Conservation (phyloP, 1,284 basidiomycete species). For the Ustilago lituana region DNA sequence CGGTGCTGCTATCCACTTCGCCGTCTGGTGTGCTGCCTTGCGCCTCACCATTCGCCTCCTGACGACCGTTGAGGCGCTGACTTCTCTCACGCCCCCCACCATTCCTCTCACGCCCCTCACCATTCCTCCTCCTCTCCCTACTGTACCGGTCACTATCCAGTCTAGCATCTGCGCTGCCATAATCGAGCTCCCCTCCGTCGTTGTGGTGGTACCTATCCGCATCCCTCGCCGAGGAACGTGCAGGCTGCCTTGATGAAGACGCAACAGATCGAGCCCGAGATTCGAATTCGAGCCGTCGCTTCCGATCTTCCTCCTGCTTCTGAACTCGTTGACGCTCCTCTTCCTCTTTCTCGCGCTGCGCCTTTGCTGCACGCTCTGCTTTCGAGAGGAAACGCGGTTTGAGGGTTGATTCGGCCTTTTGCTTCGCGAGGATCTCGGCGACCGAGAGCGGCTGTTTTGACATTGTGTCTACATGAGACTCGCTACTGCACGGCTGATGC, state of each 20-base stretch:
- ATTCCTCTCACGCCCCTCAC: background rate
- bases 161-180: conserved; percentile 24
- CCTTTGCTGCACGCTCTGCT: conserved; percentile 53
- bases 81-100: background rate
- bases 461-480: no score
- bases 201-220: conserved; percentile 3
- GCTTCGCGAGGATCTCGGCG: conserved; percentile 54
- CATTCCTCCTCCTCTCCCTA: no score
- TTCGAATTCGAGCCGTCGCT: conserved; percentile 78
- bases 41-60: background rate
- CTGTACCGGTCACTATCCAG: no score
- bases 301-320: conserved; percentile 73
- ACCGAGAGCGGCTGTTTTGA: conserved; percentile 53
- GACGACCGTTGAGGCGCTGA: background rate
- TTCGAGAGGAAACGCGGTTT: conserved; percentile 60
- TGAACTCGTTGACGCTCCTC: conserved; percentile 37
- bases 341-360: conserved; percentile 32
- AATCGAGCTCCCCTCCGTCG: conserved; percentile 16
- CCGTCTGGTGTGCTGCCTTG: background rate
- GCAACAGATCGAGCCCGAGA: conserved; percentile 68
- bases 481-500: no score
- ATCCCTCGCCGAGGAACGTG: background rate
- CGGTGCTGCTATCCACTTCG: conserved; percentile 1
- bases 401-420: conserved; percentile 44
- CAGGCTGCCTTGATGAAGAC: conserved; percentile 15